Evolutionary conservation across 2,329 filamentous ascomycete genomes (phyloP), one percentile per base, ranked within the genome.

Genomic region (Tolypocladium ophioglossoides): DNA sequence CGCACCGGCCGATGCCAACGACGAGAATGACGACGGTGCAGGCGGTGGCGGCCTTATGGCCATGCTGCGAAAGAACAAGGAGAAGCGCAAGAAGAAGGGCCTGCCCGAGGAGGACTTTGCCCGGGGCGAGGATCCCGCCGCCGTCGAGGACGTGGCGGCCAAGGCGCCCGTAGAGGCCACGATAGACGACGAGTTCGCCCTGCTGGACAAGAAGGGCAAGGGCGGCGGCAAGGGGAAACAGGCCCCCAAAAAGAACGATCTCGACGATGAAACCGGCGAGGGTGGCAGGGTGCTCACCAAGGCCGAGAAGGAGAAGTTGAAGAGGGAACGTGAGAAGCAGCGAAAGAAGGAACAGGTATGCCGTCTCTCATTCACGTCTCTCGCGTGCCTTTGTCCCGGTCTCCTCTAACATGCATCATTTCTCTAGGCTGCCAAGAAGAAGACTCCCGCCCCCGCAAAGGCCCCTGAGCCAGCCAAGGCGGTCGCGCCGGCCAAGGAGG

Each of bases 291-390:
- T 97, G 50, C 84, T 97, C 74, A 95, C 90, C 40, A 99, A 97
- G 82, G 94, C 95, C 55, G 91, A 99, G 76, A 99, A 99, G 77
- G 94, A 99, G 71, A 95, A 90, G 73, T 79, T 92, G 66, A 97
- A 92, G 80, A 99, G 96, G 76, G 94, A 99, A 76, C 85, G 90
- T 57, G 94, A 99, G 77, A 99, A 99, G 83, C 89, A 94, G 75
- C 82, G 91, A 62, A 99, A 99, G 77, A 99, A 91, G 83, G 94
- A 99, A 73, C 87, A 97, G 82, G 90, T 94, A 62, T 48, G 64
- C 18, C 44, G 27, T 47, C 44, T 11, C 54, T 10, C 30, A 24
- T 24, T 24, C 20, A 18, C 32, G 24, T 53, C 18, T 24, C n/a
- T 22, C 30, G 39, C 47, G 20, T 32, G 44, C n/a, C 37, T 46